Base-by-base conservation (phyloP, 306 rosid genomes). In the Rosa lucieae region DNA sequence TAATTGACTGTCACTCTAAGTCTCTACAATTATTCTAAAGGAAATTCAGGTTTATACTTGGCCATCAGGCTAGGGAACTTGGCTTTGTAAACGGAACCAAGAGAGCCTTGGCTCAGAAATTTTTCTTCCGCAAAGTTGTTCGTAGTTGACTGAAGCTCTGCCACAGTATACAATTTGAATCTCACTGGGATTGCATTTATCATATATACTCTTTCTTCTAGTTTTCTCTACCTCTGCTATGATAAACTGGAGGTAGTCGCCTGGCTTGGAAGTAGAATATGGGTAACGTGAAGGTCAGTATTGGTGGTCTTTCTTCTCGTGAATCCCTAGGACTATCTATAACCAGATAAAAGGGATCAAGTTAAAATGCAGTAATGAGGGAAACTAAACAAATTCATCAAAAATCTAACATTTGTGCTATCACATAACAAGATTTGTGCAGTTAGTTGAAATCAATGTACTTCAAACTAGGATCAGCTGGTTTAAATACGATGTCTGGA, bases 131-230 rank as follows among this genome's bases (percentile, higher is more conserved):
- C 79, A 79, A 93, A 93, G 86, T 86, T 88, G 90, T 91, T 90
- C 48, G 99, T 91, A 42, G 86, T 90, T 63, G 86, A 87, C 86
- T 91, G 93, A 86, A 96, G 80, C 84, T 93, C 98, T 29, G 88
- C 91, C 70, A 96, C 77, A 10, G 94, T 84, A 81, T 85, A 91
- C 73, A 82, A 78, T 78, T 90, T 93, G 20, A 87, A 85, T 86
- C 87, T 88, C 83, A 82, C 56, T 6, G 87, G 87, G 76, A 83
- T 86, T 86, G 85, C 83, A 74, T 86, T 86, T 90, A 83, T 80
- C 89, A 18, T 89, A 85, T 72, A 87, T 86, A 79, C 96, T 88
- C 83, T 82, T 85, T 84, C 95, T 93, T 75, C 74, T 80, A 51
- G 26, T 75, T 74, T 85, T 90, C 77, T 84, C 87, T 4, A 62